phyloP scores from a whole-genome alignment of 139 green algal species.

The Nannochloris sp. region DNA sequence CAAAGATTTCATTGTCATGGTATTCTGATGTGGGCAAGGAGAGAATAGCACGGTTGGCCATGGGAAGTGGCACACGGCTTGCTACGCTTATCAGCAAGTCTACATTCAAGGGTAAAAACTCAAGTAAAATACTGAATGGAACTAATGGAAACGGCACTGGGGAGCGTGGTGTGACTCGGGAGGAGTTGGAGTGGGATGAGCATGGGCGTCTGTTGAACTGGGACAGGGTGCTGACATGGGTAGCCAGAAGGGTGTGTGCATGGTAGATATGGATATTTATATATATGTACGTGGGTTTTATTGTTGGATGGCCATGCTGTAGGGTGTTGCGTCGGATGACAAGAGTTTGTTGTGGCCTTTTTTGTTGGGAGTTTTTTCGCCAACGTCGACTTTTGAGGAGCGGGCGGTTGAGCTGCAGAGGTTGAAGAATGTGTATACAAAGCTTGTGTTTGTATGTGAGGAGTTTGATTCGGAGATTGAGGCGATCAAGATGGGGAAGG shows the following conservation, averaged over 20 bases:
- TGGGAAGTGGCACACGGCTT: too few species aligned
- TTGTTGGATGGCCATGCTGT: not conserved
- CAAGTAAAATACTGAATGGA: not conserved
- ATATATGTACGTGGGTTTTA: too few species aligned
- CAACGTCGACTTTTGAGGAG: conserved; percentile 7
- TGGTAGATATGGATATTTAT: not conserved
- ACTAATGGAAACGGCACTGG: not conserved
- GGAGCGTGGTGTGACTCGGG: conserved; percentile 6
- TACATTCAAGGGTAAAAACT: not conserved
- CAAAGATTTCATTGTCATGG: too few species aligned
- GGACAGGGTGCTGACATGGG: not conserved
- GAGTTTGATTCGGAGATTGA: conserved; percentile 24
- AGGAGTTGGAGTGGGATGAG: conserved; percentile 10
- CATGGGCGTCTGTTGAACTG: conserved; percentile 27
- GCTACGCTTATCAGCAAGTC: too few species aligned
- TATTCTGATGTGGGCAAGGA: too few species aligned
- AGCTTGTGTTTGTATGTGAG: conserved; percentile 43
- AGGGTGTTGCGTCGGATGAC: conserved; percentile 31
- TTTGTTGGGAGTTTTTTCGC: conserved; percentile 43
- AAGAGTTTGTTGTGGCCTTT: conserved; percentile 47
- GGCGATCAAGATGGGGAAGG: conserved; percentile 1
- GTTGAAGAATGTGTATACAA: conserved; percentile 25
- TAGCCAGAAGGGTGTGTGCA: conserved; percentile 23
- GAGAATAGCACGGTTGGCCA: too few species aligned
- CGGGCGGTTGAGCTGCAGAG: conserved; percentile 8